A percentile compares a stretch with the other conserved stretches of the same genome.
These are phyloP conservation scores for Erythrobasidium yunnanense DNA, from an alignment of 768 basidiomycete genomes.

Conservation along the genomic window DNA sequence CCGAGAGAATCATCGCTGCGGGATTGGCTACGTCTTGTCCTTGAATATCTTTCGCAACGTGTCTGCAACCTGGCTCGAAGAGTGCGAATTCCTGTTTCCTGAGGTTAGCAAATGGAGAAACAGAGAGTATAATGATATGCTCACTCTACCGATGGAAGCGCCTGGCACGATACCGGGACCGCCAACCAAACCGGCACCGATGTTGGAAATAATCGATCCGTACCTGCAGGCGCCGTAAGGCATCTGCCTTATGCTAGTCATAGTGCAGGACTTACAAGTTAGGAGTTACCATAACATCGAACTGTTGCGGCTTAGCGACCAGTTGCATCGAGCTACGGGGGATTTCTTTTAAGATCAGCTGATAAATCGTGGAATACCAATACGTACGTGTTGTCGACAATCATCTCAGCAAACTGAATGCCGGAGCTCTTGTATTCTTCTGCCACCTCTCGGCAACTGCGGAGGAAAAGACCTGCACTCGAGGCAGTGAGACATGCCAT, in stretches of 20 bases:
- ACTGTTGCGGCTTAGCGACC: slow-evolving; percentile 86
- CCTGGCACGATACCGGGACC: slow-evolving; percentile 97
- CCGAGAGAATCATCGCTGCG: slow-evolving; percentile 44
- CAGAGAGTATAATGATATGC: slow-evolving; percentile 32
- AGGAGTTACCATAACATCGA: slow-evolving; percentile 99
- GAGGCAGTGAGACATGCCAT: no score
- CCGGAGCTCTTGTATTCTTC: slow-evolving; percentile 91
- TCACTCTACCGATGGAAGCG: slow-evolving; percentile 86
- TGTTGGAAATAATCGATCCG: slow-evolving; percentile 95
- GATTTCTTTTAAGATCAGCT: neutral
- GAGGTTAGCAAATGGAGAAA: neutral
- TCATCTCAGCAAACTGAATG: slow-evolving; percentile 93
- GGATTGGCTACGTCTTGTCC: slow-evolving; percentile 46
- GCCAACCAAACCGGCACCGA: slow-evolving; percentile 94
- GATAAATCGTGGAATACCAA: neutral
- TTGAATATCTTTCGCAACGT: slow-evolving; percentile 41
- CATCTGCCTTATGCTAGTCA: neutral
- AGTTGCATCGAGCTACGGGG: slow-evolving; percentile 73
- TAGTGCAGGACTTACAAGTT: slow-evolving; percentile 48
- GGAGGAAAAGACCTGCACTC: slow-evolving; percentile 98
- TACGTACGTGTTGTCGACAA: slow-evolving; percentile 86
- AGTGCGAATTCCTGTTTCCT: slow-evolving; percentile 65
- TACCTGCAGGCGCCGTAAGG: slow-evolving; percentile 47
- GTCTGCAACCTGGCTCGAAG: slow-evolving; percentile 94
- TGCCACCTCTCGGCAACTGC: slow-evolving; percentile 90